A percentile compares a stretch with the other conserved stretches of the same genome.
Evolutionary conservation across 768 basidiomycete genomes (phyloP).

Genomic region (Neoboletus brunneissimus): DNA sequence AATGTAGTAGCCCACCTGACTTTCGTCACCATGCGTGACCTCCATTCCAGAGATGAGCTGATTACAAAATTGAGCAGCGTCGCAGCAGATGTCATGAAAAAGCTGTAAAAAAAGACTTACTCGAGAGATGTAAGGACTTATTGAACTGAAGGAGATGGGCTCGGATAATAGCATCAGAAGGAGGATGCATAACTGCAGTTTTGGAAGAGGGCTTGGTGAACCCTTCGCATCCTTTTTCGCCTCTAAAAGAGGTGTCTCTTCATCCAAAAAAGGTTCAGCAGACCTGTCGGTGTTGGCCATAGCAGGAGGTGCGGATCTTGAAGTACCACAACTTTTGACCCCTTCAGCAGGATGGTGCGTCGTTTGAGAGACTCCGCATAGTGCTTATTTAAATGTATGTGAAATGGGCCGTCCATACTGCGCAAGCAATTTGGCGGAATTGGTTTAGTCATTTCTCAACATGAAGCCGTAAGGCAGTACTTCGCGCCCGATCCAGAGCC

Average conservation of each 20-base stretch:
- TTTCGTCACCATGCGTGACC: neutral
- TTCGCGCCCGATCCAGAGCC: neutral
- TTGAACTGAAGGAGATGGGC: neutral
- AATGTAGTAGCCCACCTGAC: neutral
- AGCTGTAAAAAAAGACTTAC: neutral
- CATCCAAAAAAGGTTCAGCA: neutral
- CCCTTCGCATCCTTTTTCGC: neutral
- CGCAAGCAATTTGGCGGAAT: no score
- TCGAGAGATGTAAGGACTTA: no score
- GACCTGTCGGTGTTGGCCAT: neutral
- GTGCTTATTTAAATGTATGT: neutral
- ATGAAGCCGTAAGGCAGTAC: no score
- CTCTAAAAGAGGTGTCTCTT: neutral
- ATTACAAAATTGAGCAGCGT: neutral
- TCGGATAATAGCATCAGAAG: neutral
- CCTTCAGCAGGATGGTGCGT: neutral
- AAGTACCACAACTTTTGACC: neutral
- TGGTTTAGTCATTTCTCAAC: no score
- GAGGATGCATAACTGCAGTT: neutral
- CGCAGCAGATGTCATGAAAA: neutral
- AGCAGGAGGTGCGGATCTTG: neutral
- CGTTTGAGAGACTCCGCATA: no score
- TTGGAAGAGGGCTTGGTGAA: neutral
- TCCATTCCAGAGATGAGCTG: neutral
- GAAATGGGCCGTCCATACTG: no score